A percentile compares a stretch with the other conserved stretches of the same genome.
These are phyloP conservation scores for Phytomonas sp. DNA, from an alignment of 208 protist species.

Conservation along the genomic window DNA sequence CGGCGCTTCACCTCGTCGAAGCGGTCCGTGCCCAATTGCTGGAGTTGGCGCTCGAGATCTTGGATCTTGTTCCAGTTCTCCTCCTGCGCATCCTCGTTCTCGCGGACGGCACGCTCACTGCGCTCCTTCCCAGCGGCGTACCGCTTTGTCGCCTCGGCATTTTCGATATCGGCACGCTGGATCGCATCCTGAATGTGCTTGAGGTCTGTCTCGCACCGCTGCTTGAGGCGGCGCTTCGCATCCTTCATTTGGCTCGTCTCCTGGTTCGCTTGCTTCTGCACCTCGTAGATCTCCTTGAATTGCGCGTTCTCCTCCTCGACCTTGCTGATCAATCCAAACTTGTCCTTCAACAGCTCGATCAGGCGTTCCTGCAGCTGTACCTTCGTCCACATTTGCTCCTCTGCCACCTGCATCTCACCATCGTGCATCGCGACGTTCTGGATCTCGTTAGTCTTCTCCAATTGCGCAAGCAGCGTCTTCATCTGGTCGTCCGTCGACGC, in stretches of 20 bases:
- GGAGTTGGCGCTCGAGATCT: conserved; percentile 67
- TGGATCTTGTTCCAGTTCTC: conserved; percentile 74
- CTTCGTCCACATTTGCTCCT: conserved; percentile 83
- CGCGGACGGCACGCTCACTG: conserved; percentile 47
- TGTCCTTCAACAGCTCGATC: conserved; percentile 69
- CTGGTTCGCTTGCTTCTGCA: conserved; percentile 74
- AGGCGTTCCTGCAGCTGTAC: conserved; percentile 74
- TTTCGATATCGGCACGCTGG: conserved; percentile 73
- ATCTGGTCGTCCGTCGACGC: conserved; percentile 71
- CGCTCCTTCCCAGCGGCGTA: conserved; percentile 66
- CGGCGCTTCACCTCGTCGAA: conserved; percentile 82
- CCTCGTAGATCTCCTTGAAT: conserved; percentile 71
- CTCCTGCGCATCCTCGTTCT: conserved; percentile 74
- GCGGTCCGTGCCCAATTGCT: conserved; percentile 65
- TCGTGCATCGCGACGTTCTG: conserved; percentile 75
- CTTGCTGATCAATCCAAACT: conserved; percentile 67
- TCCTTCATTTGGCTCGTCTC: conserved; percentile 75
- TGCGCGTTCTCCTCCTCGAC: conserved; percentile 70
- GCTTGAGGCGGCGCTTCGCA: conserved; percentile 65
- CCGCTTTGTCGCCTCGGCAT: conserved; percentile 71
- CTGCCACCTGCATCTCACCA: conserved; percentile 76
- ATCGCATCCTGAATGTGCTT: conserved; percentile 71
- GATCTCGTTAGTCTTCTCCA: conserved; percentile 76
- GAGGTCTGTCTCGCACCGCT: conserved; percentile 67
- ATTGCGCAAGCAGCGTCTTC: conserved; percentile 62